These are phyloP conservation scores for Pseudocercospora fijiensis DNA, from an alignment of 2,329 filamentous ascomycete species.

Conservation along the genomic window DNA sequence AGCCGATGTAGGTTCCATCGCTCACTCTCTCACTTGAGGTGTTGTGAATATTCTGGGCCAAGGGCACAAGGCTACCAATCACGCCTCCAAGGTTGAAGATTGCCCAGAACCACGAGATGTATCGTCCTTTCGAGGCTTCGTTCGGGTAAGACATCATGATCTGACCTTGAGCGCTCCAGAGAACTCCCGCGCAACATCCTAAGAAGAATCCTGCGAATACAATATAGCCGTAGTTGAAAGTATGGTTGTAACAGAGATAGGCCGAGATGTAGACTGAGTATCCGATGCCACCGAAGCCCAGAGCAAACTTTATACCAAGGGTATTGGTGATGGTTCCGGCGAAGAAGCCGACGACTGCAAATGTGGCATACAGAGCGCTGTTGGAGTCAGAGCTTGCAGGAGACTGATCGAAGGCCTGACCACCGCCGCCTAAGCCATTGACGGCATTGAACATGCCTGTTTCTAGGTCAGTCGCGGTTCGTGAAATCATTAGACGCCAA, in stretches of 20 bases:
- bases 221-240: constrained; percentile 53
- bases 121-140: constrained; percentile 78
- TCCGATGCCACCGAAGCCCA: constrained; percentile 70
- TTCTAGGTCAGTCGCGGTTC: neutral
- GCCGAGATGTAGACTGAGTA: constrained; percentile 72
- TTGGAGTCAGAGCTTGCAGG: constrained; percentile 62
- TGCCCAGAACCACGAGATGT: constrained; percentile 88
- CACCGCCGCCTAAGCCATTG: constrained; percentile 51
- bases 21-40: constrained; percentile 53
- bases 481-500: too few species aligned
- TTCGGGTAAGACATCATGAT: constrained; percentile 88
- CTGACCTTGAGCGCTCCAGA: constrained; percentile 79
- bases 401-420: constrained; percentile 42
- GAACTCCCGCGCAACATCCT: constrained; percentile 72
- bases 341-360: constrained; percentile 64
- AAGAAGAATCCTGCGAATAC: constrained; percentile 74
- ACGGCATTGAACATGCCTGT: constrained; percentile 53
- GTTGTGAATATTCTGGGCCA: constrained; percentile 67
- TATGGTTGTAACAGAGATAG: constrained; percentile 70
- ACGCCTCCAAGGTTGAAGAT: constrained; percentile 91
- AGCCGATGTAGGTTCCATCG: constrained; percentile 80
- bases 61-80: constrained; percentile 73
- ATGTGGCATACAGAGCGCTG: constrained; percentile 69
- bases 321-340: constrained; percentile 72
- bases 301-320: constrained; percentile 65